phyloP scores from a whole-genome alignment of 768 basidiomycete genomes.

The Leccinum subtestaceum region DNA sequence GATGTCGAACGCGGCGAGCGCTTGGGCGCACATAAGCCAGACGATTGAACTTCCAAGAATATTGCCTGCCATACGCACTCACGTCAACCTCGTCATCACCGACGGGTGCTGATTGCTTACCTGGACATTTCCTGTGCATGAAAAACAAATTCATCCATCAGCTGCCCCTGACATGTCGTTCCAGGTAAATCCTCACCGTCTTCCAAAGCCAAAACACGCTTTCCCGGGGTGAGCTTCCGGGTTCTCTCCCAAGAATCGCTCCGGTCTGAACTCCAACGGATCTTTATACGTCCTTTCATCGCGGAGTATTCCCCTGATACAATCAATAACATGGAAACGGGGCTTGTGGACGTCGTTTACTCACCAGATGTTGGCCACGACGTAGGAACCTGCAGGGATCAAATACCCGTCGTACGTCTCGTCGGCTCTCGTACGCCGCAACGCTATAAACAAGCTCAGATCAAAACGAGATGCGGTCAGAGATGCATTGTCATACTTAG shows the following conservation, averaged over 20 bases:
- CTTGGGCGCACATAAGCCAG: constrained; percentile 20
- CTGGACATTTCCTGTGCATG: constrained; percentile 12
- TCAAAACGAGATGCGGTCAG: not conserved
- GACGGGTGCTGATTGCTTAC: not conserved
- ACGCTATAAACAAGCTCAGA: not conserved
- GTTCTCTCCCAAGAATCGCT: constrained; percentile 21
- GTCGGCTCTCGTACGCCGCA: constrained; percentile 7
- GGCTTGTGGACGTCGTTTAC: not conserved
- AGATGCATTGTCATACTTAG: constrained; percentile 1
- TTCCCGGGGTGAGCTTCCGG: constrained; percentile 15
- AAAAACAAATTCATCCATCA: not conserved
- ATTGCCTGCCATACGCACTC: not conserved
- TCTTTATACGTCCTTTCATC: constrained; percentile 18
- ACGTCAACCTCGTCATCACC: not conserved
- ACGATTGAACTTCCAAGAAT: not conserved
- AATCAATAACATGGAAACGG: not conserved
- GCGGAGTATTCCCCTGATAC: constrained; percentile 17
- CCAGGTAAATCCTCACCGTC: constrained; percentile 5
- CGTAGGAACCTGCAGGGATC: constrained; percentile 18
- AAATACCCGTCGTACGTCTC: constrained; percentile 21
- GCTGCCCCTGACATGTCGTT: not conserved
- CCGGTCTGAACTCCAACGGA: constrained; percentile 21
- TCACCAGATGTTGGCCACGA: constrained; percentile 21
- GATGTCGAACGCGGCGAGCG: constrained; percentile 45
- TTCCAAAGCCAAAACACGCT: constrained; percentile 18